Base-by-base conservation (phyloP, 768 basidiomycete genomes). In the Rhodocollybia butyracea region DNA sequence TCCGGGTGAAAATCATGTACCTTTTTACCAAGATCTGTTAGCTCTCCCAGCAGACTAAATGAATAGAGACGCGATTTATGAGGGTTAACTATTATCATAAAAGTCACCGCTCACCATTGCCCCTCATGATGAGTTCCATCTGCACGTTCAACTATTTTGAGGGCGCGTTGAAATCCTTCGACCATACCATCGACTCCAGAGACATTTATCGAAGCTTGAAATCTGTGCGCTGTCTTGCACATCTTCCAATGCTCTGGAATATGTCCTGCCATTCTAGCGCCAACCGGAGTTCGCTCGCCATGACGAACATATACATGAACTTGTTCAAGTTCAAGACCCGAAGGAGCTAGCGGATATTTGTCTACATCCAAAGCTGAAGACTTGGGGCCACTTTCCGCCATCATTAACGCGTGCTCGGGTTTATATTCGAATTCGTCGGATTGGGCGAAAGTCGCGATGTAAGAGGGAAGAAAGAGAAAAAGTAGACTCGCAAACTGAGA, bases 261-360 rank as follows among this genome's bases (percentile, higher is more conserved):
- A 29, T 76, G 73, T 3, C 74, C 76, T 5, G 77, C 68, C 68
- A 91, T 77, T 2, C 88, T 80, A 11, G 83, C 72, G 8, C 81
- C 82, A n/a, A 91, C 88, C 0, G 89, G 89, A 0, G 88, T 82
- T 32, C 89, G 80, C 70, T 91, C 89, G 88, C 89, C 89, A 66
- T 91, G 89, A 24, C 89, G 76, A 3, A 88, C 80, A 63, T 83
- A 91, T 36, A 90, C 68, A 65, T 91, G 86, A 11, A 91, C 86
- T 65, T 90, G 89, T 64, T 86, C 77, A 38, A 91, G 71, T 60
- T 74, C 57, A 17, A 91, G 73, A 24, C 71, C 77, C 2, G 67
- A 55, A 2, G 88, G 88, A 0, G 84, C 78, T 31, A 73, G 64
- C 3, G 84, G 81, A 63, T 91, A 91, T 7, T 69, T 69, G 22